These are phyloP conservation scores for Reutealis trisperma DNA, from an alignment of 345 rosid species.

Conservation along the genomic window DNA sequence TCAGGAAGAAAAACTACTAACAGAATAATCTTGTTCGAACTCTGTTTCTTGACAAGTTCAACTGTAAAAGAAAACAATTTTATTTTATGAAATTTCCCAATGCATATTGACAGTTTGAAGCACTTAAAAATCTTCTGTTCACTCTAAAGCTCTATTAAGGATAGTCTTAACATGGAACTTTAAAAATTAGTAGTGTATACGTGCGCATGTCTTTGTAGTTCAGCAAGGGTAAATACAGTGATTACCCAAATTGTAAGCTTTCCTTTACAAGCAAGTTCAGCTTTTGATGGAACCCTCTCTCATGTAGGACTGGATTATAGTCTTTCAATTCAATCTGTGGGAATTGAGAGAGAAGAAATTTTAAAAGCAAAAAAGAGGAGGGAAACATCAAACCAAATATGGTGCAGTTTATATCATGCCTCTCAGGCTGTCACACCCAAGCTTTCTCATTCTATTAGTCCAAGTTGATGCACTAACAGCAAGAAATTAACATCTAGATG, in stretches of 20 bases:
- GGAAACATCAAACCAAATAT: neutral
- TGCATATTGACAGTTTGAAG: neutral
- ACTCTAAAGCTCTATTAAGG: neutral
- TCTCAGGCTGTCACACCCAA: neutral
- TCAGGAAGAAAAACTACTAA: neutral
- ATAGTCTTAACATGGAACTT: neutral
- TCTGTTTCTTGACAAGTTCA: neutral
- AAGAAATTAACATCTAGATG: neutral
- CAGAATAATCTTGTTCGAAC: neutral
- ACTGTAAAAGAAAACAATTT: neutral
- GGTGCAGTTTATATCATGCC: neutral
- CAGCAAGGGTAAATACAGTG: constrained; percentile 16
- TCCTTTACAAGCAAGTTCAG: constrained; percentile 65
- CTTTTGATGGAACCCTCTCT: constrained; percentile 84
- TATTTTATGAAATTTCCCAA: neutral
- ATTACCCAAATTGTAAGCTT: constrained; percentile 79
- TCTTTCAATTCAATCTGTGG: constrained; percentile 67
- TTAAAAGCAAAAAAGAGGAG: neutral
- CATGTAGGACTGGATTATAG: constrained; percentile 72
- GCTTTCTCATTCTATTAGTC: neutral
- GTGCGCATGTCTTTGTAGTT: constrained; percentile 5
- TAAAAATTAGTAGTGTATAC: neutral
- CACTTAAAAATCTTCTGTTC: neutral
- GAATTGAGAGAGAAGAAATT: constrained; percentile 2
- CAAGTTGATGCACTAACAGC: neutral